Conservation (phyloP, 345 rosid genomes). For the Balakata baccata region DNA sequence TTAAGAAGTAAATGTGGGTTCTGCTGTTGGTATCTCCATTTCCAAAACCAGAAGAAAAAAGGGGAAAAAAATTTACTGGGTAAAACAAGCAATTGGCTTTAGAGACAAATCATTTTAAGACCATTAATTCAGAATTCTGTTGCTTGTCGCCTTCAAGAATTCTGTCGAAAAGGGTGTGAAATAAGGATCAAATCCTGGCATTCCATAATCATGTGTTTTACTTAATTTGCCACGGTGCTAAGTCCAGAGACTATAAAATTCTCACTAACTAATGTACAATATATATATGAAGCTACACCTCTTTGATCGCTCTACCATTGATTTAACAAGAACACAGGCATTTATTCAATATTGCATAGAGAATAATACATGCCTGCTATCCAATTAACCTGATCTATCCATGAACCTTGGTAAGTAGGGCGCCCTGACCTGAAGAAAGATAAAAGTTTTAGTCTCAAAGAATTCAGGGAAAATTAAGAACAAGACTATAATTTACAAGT, state of each 20-base stretch:
- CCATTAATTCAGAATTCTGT: not conserved
- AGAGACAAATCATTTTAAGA: not conserved
- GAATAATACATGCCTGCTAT: conserved; percentile 51
- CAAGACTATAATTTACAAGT: not conserved
- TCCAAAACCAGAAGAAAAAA: no score
- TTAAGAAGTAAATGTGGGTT: not conserved
- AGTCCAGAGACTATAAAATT: not conserved
- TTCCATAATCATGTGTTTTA: not conserved
- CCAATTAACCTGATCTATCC: conserved; percentile 96
- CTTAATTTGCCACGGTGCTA: not conserved
- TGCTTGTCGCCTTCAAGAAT: not conserved
- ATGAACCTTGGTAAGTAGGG: conserved; percentile 57
- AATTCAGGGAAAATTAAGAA: not conserved
- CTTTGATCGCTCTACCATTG: not conserved
- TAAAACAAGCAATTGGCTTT: not conserved
- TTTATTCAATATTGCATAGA: conserved; percentile 8
- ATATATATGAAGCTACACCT: not conserved
- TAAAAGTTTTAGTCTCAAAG: conserved; percentile 12
- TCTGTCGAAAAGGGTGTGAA: no score
- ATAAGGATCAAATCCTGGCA: not conserved
- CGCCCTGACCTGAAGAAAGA: conserved; percentile 69
- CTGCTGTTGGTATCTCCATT: not conserved
- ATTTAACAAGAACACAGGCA: not conserved
- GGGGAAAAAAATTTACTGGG: not conserved
- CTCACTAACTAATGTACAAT: no score